These are phyloP conservation scores for Pseudogymnoascus sp. DNA, from an alignment of 2,329 filamentous ascomycete species.

Conservation along the genomic window DNA sequence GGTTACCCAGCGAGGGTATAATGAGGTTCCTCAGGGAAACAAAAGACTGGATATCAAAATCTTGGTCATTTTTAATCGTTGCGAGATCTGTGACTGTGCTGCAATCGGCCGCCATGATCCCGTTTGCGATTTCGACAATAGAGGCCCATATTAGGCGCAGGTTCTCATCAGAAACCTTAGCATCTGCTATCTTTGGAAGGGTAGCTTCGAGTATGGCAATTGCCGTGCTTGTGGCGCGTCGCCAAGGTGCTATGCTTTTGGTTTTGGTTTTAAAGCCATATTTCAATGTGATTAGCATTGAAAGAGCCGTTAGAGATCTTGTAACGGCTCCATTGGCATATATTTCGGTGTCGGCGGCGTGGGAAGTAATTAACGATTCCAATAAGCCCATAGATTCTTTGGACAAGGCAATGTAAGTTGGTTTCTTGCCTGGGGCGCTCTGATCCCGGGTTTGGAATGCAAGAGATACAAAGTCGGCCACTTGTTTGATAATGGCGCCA, in stretches of 20 bases:
- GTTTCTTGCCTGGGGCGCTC: constrained; percentile 33
- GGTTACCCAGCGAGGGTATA: constrained; percentile 61
- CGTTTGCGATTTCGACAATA: constrained; percentile 55
- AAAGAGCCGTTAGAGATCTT: constrained; percentile 56
- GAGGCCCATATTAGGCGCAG: constrained; percentile 59
- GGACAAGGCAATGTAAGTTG: constrained; percentile 83
- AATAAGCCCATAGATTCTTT: constrained; percentile 71
- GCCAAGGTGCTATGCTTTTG: constrained; percentile 67
- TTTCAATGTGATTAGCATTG: constrained; percentile 65
- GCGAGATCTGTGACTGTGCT: constrained; percentile 31
- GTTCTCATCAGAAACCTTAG: constrained; percentile 37
- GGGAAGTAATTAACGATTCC: constrained; percentile 48
- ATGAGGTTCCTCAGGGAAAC: constrained; percentile 59
- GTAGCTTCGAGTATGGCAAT: constrained; percentile 60
- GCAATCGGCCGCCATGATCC: constrained; percentile 60
- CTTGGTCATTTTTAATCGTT: constrained; percentile 51
- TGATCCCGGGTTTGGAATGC: constrained; percentile 45
- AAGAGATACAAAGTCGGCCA: constrained; percentile 62
- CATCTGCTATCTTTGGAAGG: constrained; percentile 48
- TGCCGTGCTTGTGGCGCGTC: constrained; percentile 62
- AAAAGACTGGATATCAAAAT: constrained; percentile 74
- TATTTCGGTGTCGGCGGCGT: constrained; percentile 55
- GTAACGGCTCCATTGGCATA: constrained; percentile 60
- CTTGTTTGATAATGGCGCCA: constrained; percentile 56
- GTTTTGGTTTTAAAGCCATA: constrained; percentile 68